A percentile compares a stretch with the other conserved stretches of the same genome.
These are phyloP conservation scores for Mortierella antarctica DNA, from an alignment of 192 early-diverging fungal species.

Conservation along the genomic window DNA sequence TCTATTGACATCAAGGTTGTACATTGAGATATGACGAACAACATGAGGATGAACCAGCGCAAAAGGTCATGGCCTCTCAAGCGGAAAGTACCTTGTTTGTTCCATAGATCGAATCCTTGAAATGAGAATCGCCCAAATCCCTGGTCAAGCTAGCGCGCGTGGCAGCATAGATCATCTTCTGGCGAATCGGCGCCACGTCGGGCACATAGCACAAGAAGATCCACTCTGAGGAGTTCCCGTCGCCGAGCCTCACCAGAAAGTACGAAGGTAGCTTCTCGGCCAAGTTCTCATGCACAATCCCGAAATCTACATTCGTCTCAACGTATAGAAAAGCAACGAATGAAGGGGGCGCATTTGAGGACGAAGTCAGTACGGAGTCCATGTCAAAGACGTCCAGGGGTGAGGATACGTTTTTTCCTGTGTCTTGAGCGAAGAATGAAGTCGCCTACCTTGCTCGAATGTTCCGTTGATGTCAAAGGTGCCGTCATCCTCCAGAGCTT, in stretches of 20 bases:
- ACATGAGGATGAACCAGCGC: not conserved
- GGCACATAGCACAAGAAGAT: slow-evolving; percentile 84
- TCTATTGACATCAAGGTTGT: slow-evolving; percentile 41
- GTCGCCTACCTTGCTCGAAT: slow-evolving; percentile 53
- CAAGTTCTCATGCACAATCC: slow-evolving; percentile 58
- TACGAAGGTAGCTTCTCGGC: slow-evolving; percentile 69
- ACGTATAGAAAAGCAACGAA: not conserved
- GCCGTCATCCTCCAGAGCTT: slow-evolving; percentile 57
- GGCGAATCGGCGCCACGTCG: slow-evolving; percentile 79
- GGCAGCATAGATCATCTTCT: slow-evolving; percentile 96
- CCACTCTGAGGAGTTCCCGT: slow-evolving; percentile 67
- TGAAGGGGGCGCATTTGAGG: not conserved
- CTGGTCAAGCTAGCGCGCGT: slow-evolving; percentile 82
- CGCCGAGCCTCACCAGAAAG: slow-evolving; percentile 72
- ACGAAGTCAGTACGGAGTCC: not conserved
- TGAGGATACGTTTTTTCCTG: not conserved
- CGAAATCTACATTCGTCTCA: slow-evolving; percentile 60
- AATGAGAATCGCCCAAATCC: slow-evolving; percentile 83
- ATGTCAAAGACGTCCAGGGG: not conserved
- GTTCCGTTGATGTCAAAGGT: slow-evolving; percentile 46
- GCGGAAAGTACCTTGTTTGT: slow-evolving; percentile 64
- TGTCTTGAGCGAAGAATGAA: not conserved
- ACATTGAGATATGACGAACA: not conserved
- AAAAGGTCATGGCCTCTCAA: not conserved
- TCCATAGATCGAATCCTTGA: slow-evolving; percentile 87